These are phyloP conservation scores for Laetiporus sulphureus DNA, from an alignment of 1,284 basidiomycete species.

Conservation along the genomic window DNA sequence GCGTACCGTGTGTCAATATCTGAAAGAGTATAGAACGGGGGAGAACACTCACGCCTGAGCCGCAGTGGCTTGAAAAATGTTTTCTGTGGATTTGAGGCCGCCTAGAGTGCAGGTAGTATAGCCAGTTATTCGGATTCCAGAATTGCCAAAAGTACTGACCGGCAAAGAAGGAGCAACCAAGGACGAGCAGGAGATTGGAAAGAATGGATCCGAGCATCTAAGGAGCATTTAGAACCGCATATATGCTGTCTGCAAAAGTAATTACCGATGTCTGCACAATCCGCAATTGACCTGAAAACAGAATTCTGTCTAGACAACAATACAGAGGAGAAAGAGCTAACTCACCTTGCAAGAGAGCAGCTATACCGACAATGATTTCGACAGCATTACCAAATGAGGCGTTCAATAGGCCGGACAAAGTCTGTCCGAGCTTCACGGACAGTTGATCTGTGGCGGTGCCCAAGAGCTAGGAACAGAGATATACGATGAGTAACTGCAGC, in stretches of 20 bases:
- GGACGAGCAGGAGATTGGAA: constrained; percentile 84
- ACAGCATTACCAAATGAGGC: constrained; percentile 80
- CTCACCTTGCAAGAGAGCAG: constrained; percentile 79
- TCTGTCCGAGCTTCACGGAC: constrained; percentile 73
- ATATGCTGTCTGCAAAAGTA: not conserved
- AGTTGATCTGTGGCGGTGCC: constrained; percentile 88
- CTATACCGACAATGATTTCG: constrained; percentile 84
- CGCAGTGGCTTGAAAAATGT: constrained; percentile 74
- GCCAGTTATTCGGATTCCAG: constrained; percentile 2
- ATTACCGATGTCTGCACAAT: constrained; percentile 82
- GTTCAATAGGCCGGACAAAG: constrained; percentile 80
- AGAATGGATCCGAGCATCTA: constrained; percentile 81
- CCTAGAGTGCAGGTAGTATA: constrained; percentile 28
- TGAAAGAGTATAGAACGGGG: constrained; percentile 2
- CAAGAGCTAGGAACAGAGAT: constrained; percentile 37
- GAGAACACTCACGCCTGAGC: constrained; percentile 69
- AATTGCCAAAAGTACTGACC: constrained; percentile 30
- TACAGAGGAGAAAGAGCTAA: constrained; percentile 8
- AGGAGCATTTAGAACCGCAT: constrained; percentile 4
- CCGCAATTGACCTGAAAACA: constrained; percentile 59
- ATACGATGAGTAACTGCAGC: constrained; percentile 4
- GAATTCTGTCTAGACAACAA: not conserved
- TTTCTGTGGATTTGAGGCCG: constrained; percentile 62
- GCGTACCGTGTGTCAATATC: not conserved
- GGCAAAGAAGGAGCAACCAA: constrained; percentile 85